Evolutionary conservation across 1,139 yeast genomes (phyloP).

Genomic region (Debaryomyces subglobosus): DNA sequence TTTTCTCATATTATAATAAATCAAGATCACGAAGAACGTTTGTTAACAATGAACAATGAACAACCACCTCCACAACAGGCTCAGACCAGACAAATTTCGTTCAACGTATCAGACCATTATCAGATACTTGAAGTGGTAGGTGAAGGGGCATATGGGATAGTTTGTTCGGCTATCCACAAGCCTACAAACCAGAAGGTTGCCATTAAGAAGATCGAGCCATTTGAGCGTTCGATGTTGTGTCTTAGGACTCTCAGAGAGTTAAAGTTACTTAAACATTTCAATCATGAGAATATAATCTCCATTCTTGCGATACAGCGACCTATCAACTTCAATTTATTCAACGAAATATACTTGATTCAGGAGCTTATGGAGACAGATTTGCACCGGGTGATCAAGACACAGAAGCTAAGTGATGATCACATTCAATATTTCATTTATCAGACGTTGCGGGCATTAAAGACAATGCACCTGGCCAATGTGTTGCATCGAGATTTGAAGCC

Average conservation of each 20-base stretch:
- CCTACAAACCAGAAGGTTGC: constrained; percentile 93
- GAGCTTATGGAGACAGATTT: constrained; percentile 96
- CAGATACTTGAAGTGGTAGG: constrained; percentile 86
- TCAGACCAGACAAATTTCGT: constrained; percentile 57
- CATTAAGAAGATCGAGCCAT: constrained; percentile 91
- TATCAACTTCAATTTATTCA: constrained; percentile 67
- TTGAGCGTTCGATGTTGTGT: constrained; percentile 90
- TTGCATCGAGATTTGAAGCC: constrained; percentile 94
- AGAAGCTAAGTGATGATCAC: constrained; percentile 85
- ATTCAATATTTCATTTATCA: constrained; percentile 93
- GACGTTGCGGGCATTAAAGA: constrained; percentile 84
- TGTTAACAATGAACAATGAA: constrained; percentile 5
- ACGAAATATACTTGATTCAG: constrained; percentile 89
- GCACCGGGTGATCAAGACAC: constrained; percentile 88
- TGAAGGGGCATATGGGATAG: constrained; percentile 98
- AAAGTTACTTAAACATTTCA: constrained; percentile 82
- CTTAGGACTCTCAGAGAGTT: constrained; percentile 87
- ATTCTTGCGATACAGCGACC: constrained; percentile 93
- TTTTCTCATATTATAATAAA: neutral
- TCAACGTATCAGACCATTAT: constrained; percentile 87
- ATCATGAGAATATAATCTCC: constrained; percentile 89
- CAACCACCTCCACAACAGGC: constrained; percentile 1
- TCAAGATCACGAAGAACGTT: neutral
- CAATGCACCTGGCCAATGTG: constrained; percentile 88
- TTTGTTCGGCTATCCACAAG: constrained; percentile 86